Percentiles rank a stretch among this genome's conserved stretches.
Evolutionary conservation across 345 rosid genomes (phyloP).

Genomic region (Salix dunnii): DNA sequence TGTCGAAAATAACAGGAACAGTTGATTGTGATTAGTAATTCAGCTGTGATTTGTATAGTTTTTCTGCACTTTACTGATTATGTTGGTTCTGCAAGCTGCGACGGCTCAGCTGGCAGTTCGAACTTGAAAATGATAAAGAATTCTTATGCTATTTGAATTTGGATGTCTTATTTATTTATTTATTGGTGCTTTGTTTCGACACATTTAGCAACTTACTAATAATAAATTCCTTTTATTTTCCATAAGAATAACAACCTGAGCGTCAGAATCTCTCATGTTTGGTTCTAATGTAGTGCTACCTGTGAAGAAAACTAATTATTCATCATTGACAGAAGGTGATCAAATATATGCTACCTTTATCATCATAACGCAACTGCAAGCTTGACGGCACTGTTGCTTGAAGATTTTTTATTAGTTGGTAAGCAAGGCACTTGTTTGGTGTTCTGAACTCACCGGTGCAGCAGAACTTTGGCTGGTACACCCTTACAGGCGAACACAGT

Average conservation of each 20-base stretch:
- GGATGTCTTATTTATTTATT: neutral
- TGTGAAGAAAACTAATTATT: neutral
- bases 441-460: conserved; percentile 42
- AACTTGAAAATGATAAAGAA: neutral
- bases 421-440: conserved; percentile 43
- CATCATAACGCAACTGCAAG: conserved; percentile 51
- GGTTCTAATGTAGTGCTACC: neutral
- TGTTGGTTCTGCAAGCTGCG: neutral
- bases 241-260: neutral
- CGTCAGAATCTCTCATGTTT: neutral
- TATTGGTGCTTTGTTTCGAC: neutral
- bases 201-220: neutral
- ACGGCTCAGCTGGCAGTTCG: neutral
- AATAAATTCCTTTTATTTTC: neutral
- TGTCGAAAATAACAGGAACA: neutral
- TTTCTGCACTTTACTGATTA: neutral
- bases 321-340: conserved; percentile 32
- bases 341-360: conserved; percentile 39
- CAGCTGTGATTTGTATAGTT: neutral
- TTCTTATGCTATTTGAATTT: neutral
- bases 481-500: conserved; percentile 45
- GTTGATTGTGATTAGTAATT: neutral
- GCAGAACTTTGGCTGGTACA: conserved; percentile 43
- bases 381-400: conserved; percentile 43
- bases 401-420: conserved; percentile 41